phyloP scores from a whole-genome alignment of 2,329 filamentous ascomycete species.

The Claviceps sp. region DNA sequence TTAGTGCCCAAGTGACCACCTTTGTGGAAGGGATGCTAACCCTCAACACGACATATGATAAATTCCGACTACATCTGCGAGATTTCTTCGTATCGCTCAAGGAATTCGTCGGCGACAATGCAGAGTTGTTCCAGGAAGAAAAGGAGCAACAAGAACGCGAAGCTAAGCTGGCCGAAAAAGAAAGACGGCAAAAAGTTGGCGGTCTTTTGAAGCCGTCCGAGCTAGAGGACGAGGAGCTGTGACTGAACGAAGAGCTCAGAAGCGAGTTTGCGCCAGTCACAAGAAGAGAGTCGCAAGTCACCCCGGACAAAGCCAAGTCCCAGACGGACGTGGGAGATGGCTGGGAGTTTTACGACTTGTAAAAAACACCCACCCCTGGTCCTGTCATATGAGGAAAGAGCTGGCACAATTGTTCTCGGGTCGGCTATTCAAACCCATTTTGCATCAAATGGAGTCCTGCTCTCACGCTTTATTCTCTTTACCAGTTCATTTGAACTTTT shows the following conservation, averaged over 20 bases:
- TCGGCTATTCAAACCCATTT: not conserved
- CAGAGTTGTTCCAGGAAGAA: slow-evolving; percentile 86
- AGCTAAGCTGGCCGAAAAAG: slow-evolving; percentile 75
- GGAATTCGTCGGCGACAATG: slow-evolving; percentile 91
- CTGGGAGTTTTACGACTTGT: slow-evolving; percentile 54
- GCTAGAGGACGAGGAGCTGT: slow-evolving; percentile 80
- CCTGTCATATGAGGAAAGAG: not conserved
- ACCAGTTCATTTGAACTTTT: not conserved
- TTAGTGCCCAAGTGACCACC: slow-evolving; percentile 67
- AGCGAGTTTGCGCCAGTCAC: slow-evolving; percentile 40
- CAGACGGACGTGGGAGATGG: slow-evolving; percentile 32
- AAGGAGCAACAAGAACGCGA: slow-evolving; percentile 84
- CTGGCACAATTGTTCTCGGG: not conserved
- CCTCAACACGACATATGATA: slow-evolving; percentile 76
- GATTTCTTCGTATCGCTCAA: slow-evolving; percentile 97
- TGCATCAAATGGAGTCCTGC: not conserved
- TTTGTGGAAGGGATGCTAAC: slow-evolving; percentile 88
- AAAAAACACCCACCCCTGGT: slow-evolving; percentile 3
- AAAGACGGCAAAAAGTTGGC: slow-evolving; percentile 87
- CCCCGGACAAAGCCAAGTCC: slow-evolving; percentile 14
- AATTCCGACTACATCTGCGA: slow-evolving; percentile 89
- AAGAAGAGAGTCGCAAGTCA: slow-evolving; percentile 8
- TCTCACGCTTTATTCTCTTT: not conserved
- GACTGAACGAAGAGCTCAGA: slow-evolving; percentile 61
- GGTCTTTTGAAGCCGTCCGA: slow-evolving; percentile 96